phyloP scores from a whole-genome alignment of 495 filamentous ascomycete species.

The Friedmanniomyces endolithicus region DNA sequence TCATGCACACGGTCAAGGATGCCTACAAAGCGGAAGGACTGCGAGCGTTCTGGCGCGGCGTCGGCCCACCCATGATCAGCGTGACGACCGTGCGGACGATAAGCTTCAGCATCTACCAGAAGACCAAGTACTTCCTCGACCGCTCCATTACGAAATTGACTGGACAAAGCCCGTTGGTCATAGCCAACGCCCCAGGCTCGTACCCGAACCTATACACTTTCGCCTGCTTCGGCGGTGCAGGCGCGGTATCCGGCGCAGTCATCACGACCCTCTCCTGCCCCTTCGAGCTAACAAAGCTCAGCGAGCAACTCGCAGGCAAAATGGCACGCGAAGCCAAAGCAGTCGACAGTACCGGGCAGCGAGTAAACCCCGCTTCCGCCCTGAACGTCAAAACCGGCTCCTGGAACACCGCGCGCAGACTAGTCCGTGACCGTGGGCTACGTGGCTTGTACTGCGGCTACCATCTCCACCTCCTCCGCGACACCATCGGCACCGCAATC shows the following conservation, averaged over 20 bases:
- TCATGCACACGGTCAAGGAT: constrained; percentile 27
- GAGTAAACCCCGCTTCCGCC: not conserved
- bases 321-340: constrained; percentile 43
- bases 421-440: constrained; percentile 65
- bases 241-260: constrained; percentile 63
- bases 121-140: constrained; percentile 64
- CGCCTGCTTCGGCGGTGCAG: constrained; percentile 63
- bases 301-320: constrained; percentile 77
- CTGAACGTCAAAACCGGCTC: constrained; percentile 52
- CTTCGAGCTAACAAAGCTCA: constrained; percentile 88
- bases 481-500: constrained; percentile 77
- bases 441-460: constrained; percentile 78
- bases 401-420: constrained; percentile 62
- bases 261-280: constrained; percentile 82
- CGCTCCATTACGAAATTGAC: constrained; percentile 48
- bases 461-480: constrained; percentile 68
- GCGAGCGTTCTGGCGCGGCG: constrained; percentile 68
- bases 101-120: constrained; percentile 87
- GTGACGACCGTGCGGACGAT: constrained; percentile 82
- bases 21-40: constrained; percentile 62
- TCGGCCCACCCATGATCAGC: constrained; percentile 60
- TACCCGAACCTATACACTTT: constrained; percentile 57
- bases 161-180: constrained; percentile 55
- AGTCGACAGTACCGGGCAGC: not conserved
- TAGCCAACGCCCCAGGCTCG: constrained; percentile 57